Base-by-base conservation (phyloP, 371 early-diverging fungal species). In the Haplosporangium sp. region DNA sequence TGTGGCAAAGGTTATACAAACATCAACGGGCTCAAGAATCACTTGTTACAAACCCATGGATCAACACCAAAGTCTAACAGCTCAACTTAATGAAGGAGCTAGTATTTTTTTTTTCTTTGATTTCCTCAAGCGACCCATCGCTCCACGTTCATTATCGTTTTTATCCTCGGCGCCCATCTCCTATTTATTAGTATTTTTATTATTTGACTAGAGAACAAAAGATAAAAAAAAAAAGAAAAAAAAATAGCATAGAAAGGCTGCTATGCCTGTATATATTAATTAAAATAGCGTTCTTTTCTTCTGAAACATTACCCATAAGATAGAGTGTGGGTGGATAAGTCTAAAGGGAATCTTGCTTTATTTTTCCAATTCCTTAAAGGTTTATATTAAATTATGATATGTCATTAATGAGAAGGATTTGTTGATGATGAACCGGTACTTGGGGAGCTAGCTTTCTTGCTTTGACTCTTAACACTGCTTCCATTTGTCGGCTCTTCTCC, bases 1-100 rank as follows among this genome's bases (percentile, higher is more conserved):
- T 77, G 77, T 34, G 77, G 77, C 47, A 77, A 77, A 65, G 72
- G 69, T 8, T 77, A 77, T 58, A 71, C 37, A 37, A 77, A 77
- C 62, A 77, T 77, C 61, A 72, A 67, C 19, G 72, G 72, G 2
- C 72, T 77, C 50, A 77, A 71, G 62, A 72, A 72, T 65, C 77
- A 77, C 44, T 58, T 77, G 2, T 44, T 77, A 58, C 72, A 77
- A 45, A 65, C 68, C 6, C 77, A 77, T 52, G 77, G 77, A 65
- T 77, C 77, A 19, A 77, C 77, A 9, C 77, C 77, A 7, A 71
- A 62, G 38, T 66, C 70, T n/a, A 69, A 57, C 52, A 47, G 58
- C 7, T 62, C 67, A 11, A 56, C 67, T 17, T 76, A 47, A 63
- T 20, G 27, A 27, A 4, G 7, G 38, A 35, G 27, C 57, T 27